Conservation (phyloP, 208 protist genomes). For the Trichomonas tenax region DNA sequence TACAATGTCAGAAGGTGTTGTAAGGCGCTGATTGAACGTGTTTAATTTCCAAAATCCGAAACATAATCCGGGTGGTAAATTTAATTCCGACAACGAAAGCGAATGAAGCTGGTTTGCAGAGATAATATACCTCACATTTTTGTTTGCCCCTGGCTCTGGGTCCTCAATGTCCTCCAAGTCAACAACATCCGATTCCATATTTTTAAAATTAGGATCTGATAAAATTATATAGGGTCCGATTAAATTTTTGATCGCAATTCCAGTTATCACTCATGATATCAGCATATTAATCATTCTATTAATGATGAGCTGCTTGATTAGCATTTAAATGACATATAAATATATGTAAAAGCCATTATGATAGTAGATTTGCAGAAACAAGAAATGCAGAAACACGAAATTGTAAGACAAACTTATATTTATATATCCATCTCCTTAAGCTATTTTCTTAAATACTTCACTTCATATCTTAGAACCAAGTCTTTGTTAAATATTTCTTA, state of each 20-base stretch:
- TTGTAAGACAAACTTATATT: no score
- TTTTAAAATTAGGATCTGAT: not conserved
- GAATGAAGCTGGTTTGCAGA: not conserved
- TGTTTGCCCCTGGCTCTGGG: not conserved
- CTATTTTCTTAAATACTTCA: no score
- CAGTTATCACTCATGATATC: no score
- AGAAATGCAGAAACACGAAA: no score
- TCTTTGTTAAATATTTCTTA: no score
- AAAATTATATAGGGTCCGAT: not conserved
- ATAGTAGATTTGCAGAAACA: no score
- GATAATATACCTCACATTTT: not conserved
- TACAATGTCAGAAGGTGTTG: not conserved
- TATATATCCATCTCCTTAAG: no score
- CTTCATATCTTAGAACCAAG: no score
- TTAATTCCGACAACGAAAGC: not conserved
- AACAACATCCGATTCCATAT: not conserved
- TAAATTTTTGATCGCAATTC: not conserved
- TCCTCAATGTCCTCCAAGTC: not conserved
- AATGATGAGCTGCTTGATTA: no score
- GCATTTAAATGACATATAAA: no score
- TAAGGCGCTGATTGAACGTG: not conserved
- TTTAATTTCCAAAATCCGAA: not conserved
- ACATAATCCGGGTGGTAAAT: not conserved
- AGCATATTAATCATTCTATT: no score
- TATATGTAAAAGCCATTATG: no score